These are phyloP conservation scores for Sporodiniella umbellata DNA, from an alignment of 371 early-diverging fungal genomes.

Conservation along the genomic window DNA sequence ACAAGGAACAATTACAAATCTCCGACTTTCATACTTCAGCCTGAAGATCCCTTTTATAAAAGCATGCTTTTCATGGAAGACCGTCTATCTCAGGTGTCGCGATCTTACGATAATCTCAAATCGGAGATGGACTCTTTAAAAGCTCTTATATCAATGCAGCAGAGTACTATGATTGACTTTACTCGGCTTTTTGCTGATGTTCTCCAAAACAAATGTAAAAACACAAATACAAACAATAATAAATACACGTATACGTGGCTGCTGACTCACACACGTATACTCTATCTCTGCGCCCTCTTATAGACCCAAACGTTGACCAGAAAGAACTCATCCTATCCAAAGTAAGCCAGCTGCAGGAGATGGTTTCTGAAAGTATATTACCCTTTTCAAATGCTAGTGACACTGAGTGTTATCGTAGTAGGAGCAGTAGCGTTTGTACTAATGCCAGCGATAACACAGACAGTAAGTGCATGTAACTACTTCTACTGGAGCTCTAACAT, in stretches of 20 bases:
- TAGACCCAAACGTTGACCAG: not conserved
- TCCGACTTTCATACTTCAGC: slow-evolving; percentile 1
- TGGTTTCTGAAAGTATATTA: not conserved
- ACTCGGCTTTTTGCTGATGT: slow-evolving; percentile 5
- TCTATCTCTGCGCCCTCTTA: not conserved
- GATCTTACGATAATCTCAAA: slow-evolving; percentile 15
- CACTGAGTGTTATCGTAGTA: not conserved
- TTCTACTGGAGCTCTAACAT: no score
- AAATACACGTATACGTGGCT: no score
- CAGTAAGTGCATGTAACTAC: no score
- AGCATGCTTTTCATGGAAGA: slow-evolving; percentile 25
- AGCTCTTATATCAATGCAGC: slow-evolving; percentile 12
- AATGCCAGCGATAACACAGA: not conserved
- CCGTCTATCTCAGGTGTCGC: slow-evolving; percentile 13
- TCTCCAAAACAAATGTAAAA: slow-evolving; percentile 5
- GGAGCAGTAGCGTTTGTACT: not conserved
- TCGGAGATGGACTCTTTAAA: slow-evolving; percentile 16
- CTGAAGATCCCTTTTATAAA: slow-evolving; percentile 18
- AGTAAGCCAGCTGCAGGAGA: not conserved
- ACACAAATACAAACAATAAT: no score
- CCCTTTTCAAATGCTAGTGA: not conserved
- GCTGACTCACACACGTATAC: not conserved
- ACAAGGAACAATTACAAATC: slow-evolving; percentile 23
- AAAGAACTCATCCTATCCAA: not conserved
- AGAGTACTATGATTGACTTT: slow-evolving; percentile 10